Evolutionary conservation across 2,329 filamentous ascomycete genomes (phyloP).

Genomic region (Hypoxylon sp.): DNA sequence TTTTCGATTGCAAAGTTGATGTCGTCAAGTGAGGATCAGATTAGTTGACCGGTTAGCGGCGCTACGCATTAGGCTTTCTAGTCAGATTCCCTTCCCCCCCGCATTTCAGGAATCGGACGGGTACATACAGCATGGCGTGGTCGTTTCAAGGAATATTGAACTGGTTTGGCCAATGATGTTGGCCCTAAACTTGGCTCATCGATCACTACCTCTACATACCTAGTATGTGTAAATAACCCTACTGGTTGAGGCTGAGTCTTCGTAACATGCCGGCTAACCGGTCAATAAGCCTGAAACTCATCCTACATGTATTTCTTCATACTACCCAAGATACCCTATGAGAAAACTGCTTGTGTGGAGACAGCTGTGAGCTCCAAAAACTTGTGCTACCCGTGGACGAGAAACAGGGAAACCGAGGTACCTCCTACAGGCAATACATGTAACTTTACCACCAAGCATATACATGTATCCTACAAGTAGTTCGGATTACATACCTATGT

Average conservation of each 20-base stretch:
- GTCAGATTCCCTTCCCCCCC: constrained; percentile 16
- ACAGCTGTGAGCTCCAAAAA: neutral
- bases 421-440: neutral
- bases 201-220: constrained; percentile 10
- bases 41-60: constrained; percentile 23
- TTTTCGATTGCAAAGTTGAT: constrained; percentile 19
- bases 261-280: constrained; percentile 25
- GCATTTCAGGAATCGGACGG: constrained; percentile 24
- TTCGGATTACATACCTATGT: too few relatives aligned
- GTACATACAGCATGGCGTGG: constrained; percentile 1
- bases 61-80: constrained; percentile 6
- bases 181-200: constrained; percentile 16
- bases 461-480: neutral
- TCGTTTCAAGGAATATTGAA: constrained; percentile 24
- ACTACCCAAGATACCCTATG: neutral
- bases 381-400: neutral
- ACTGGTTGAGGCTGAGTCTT: constrained; percentile 29
- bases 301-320: constrained; percentile 10
- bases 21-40: constrained; percentile 30
- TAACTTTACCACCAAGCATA: neutral
- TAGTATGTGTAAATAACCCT: constrained; percentile 6
- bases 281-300: constrained; percentile 19
- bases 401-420: neutral
- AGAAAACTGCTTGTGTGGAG: neutral
- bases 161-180: constrained; percentile 15